Conservation (phyloP, 495 filamentous ascomycete species). For the Neurospora sp. region DNA sequence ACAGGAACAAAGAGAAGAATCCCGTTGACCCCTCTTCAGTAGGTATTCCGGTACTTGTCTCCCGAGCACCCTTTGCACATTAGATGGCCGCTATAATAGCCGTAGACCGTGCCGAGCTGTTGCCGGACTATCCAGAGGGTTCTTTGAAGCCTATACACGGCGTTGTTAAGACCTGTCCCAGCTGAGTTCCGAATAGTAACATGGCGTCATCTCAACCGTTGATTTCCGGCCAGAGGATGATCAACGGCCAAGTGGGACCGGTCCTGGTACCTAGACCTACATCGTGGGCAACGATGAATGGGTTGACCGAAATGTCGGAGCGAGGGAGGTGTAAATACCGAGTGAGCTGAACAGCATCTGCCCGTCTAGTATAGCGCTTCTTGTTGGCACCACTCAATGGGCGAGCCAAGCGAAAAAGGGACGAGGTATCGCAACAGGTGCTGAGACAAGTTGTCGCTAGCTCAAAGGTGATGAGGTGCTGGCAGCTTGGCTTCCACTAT, state of each 20-base stretch:
- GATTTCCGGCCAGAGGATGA: not conserved
- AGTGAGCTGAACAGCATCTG: not conserved
- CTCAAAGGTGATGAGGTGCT: not conserved
- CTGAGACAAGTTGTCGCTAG: not conserved
- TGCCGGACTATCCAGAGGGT: not conserved
- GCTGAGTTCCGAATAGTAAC: not conserved
- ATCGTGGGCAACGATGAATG: not conserved
- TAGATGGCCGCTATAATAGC: not conserved
- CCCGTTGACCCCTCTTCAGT: not conserved
- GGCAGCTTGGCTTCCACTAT: not conserved
- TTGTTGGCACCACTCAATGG: not conserved
- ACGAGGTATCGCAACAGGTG: not conserved
- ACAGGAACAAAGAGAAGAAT: not conserved
- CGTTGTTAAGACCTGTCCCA: not conserved
- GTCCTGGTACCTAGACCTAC: not conserved
- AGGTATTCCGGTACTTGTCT: not conserved
- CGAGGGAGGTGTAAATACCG: not conserved
- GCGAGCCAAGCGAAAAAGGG: not conserved
- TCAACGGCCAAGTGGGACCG: not conserved
- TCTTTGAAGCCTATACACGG: not conserved
- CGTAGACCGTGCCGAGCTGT: not conserved
- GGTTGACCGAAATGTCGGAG: not conserved
- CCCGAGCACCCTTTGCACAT: not conserved
- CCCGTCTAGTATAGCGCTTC: not conserved
- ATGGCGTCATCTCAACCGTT: not conserved